phyloP scores from a whole-genome alignment of 2,329 filamentous ascomycete species.

The Mariannaea elegans region DNA sequence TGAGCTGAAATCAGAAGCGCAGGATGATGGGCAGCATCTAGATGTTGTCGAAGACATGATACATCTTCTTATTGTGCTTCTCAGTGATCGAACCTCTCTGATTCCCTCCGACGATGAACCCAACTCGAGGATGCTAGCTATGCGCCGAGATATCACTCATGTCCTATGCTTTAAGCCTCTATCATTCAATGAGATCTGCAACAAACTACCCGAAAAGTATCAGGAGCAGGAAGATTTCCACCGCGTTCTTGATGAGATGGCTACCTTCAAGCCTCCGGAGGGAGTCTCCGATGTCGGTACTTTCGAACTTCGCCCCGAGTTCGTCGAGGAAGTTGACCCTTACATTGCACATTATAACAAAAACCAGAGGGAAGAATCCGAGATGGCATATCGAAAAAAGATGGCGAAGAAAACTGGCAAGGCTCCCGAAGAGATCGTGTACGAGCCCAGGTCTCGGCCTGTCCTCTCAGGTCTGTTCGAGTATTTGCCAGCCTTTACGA shows the following conservation, averaged over 20 bases:
- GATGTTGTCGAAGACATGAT: slow-evolving; percentile 97
- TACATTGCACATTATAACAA: slow-evolving; percentile 97
- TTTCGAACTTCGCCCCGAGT: slow-evolving; percentile 89
- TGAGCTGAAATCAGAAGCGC: slow-evolving; percentile 73
- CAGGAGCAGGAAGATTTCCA: slow-evolving; percentile 91
- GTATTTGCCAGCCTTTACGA: slow-evolving; percentile 80
- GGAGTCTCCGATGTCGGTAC: slow-evolving; percentile 92
- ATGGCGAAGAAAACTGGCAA: slow-evolving; percentile 89
- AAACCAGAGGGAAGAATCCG: slow-evolving; percentile 95
- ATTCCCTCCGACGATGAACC: slow-evolving; percentile 73
- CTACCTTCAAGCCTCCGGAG: slow-evolving; percentile 88
- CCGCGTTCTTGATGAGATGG: slow-evolving; percentile 84
- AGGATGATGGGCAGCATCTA: slow-evolving; percentile 87
- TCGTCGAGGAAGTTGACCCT: slow-evolving; percentile 88
- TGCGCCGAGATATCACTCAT: slow-evolving; percentile 91
- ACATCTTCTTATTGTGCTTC: slow-evolving; percentile 87
- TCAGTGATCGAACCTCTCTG: slow-evolving; percentile 88
- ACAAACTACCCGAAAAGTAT: slow-evolving; percentile 86
- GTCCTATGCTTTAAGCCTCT: slow-evolving; percentile 96
- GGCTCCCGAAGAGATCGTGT: slow-evolving; percentile 83
- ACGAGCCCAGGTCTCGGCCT: slow-evolving; percentile 82
- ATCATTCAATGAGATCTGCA: slow-evolving; percentile 90
- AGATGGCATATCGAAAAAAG: slow-evolving; percentile 86
- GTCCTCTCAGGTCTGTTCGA: slow-evolving; percentile 82
- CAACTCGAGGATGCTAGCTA: slow-evolving; percentile 72